These are phyloP conservation scores for Triticum timopheevii DNA, from an alignment of 176 grass and related monocot species.

Conservation along the genomic window DNA sequence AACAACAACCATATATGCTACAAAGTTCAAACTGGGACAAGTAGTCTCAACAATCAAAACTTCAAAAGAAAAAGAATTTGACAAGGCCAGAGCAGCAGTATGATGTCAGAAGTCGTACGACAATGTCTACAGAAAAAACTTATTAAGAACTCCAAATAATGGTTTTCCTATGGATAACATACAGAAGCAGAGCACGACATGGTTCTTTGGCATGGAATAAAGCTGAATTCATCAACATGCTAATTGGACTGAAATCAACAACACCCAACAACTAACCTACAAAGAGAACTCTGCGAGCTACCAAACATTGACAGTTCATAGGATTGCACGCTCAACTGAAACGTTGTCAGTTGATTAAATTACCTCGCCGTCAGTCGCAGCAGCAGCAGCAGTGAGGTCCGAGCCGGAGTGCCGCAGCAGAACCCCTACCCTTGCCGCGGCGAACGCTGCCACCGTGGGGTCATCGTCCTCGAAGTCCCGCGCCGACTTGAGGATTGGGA, in stretches of 20 bases:
- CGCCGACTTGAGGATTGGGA: conserved; percentile 82
- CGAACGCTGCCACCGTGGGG: conserved; percentile 11
- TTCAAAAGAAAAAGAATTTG: background rate
- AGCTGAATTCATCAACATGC: conserved; percentile 24
- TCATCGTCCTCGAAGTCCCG: conserved; percentile 97
- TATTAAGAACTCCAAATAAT: background rate
- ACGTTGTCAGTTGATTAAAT: background rate
- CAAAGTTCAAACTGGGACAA: background rate
- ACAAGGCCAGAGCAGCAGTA: background rate
- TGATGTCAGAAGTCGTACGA: background rate
- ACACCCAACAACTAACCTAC: background rate
- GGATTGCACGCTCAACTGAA: background rate
- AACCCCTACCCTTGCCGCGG: conserved; percentile 33
- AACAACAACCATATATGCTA: background rate
- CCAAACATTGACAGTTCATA: conserved; percentile 6
- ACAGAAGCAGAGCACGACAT: background rate
- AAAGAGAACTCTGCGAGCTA: background rate
- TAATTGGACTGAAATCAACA: background rate
- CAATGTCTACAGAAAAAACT: background rate
- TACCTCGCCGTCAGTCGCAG: conserved; percentile 43
- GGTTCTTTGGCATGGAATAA: background rate
- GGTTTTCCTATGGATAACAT: background rate
- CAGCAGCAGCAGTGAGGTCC: conserved; percentile 38
- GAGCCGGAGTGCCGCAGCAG: conserved; percentile 39
- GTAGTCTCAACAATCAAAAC: background rate